Evolutionary conservation across 805 yeast species (phyloP).

Genomic region (Yamadazyma ubonensis): DNA sequence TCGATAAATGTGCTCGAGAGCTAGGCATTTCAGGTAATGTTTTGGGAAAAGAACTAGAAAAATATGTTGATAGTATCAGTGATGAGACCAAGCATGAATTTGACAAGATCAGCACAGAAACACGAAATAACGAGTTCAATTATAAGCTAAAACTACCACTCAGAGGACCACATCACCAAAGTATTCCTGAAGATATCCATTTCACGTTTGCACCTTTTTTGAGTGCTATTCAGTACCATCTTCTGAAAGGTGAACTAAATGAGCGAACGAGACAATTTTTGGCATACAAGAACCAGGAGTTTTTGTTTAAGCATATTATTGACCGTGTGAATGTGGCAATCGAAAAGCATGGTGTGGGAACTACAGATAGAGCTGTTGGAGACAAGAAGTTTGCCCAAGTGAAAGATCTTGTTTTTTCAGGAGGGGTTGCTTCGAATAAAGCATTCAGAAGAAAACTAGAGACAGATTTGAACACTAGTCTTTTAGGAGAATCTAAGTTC

Average conservation of each 20-base stretch:
- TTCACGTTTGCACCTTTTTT: slow-evolving; percentile 82
- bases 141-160: slow-evolving; percentile 32
- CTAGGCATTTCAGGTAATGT: slow-evolving; percentile 78
- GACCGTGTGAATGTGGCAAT: slow-evolving; percentile 59
- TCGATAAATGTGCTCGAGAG: slow-evolving; percentile 89
- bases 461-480: slow-evolving; percentile 29
- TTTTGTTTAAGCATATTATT: slow-evolving; percentile 70
- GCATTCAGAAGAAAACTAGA: slow-evolving; percentile 50
- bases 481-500: slow-evolving; percentile 12
- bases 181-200: slow-evolving; percentile 26
- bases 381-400: slow-evolving; percentile 43
- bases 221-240: slow-evolving; percentile 46
- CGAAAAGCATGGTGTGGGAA: slow-evolving; percentile 28
- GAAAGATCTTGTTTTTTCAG: slow-evolving; percentile 73
- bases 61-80: slow-evolving; percentile 40
- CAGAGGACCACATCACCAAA: slow-evolving; percentile 28
- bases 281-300: slow-evolving; percentile 60
- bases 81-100: slow-evolving; percentile 27
- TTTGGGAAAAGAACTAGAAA: slow-evolving; percentile 83
- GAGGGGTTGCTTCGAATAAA: slow-evolving; percentile 88
- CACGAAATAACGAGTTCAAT: slow-evolving; percentile 23
- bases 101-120: slow-evolving; percentile 19
- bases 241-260: slow-evolving; percentile 9
- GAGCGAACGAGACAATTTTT: slow-evolving; percentile 41
- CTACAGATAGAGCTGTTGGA: slow-evolving; percentile 17